Evolutionary conservation across 177 flowering plant species (phyloP), one percentile per base, ranked within the genome.

Genomic region (Tripterygium wilfordii): DNA sequence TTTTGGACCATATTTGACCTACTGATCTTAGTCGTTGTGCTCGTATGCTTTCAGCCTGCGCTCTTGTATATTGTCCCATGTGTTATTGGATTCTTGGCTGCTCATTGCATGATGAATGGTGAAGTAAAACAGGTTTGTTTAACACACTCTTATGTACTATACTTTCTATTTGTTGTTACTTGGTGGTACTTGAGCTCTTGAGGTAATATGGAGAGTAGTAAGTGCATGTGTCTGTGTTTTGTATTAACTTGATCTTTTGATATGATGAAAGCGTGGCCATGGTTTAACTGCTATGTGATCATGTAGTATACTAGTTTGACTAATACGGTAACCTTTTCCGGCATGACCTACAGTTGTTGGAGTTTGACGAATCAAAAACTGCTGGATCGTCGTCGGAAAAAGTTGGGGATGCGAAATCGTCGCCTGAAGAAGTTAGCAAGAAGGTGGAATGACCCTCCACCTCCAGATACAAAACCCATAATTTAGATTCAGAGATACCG

Each of bases 61-160:
- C 84, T 94, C 12, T 68, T 94, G 36, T 89, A 94, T 60, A 94
- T 94, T 45, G 99, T 94, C 12, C 99, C 97, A 32, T 61, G 80
- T 62, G 96, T 85, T 17, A 86, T 87, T 42, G 99, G 97, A 56
- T 89, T 71, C 51, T 35, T 94, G 69, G 97, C 83, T 45, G 76
- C 62, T 52, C 97, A 89, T 45, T 75, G 82, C 69, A 33, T 87
- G 26, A 84, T 83, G 89, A 92, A 89, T 51, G 96, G 97, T 3
- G 97, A 92, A 43, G 78, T 89, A 33, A 89, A 89, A 71, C 78
- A 63, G 87, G 97, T 90, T 48, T 51, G 88, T 81, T 44, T 28
- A 36, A 38, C n/a, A 27, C 32, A 17, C 13, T 40, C 3, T 47
- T 32, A 17, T 24, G 36, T 41, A 28, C 25, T 30, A 5, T 31